Percentiles rank a stretch among this genome's conserved stretches.
Evolutionary conservation across 169 alveolate species (phyloP).

Genomic region (Babesia sp.): DNA sequence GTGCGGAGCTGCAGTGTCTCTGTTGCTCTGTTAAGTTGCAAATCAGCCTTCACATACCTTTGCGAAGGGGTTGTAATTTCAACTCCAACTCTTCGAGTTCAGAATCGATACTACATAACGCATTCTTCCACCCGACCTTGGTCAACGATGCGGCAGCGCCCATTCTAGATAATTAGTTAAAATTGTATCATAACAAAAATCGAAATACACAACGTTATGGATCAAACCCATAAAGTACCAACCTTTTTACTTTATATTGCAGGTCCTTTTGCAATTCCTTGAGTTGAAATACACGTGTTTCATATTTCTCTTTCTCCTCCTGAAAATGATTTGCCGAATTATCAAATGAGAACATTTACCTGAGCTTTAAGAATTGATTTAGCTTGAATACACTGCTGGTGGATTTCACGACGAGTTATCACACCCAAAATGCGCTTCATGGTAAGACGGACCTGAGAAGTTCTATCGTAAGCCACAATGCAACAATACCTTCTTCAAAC

Average conservation of each 20-base stretch:
- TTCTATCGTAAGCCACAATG: too few species aligned
- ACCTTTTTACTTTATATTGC: constrained; percentile 59
- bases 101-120: constrained; percentile 63
- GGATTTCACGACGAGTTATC: constrained; percentile 82
- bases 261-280: constrained; percentile 70
- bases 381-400: constrained; percentile 85
- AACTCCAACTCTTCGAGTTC: constrained; percentile 68
- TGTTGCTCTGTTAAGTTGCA: background rate
- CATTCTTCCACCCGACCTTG: constrained; percentile 66
- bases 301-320: constrained; percentile 80
- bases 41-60: constrained; percentile 34
- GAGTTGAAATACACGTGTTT: constrained; percentile 76
- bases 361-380: constrained; percentile 74
- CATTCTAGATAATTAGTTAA: constrained; percentile 47
- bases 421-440: constrained; percentile 85
- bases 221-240: background rate
- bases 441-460: constrained; percentile 71
- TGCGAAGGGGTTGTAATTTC: constrained; percentile 74
- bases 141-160: constrained; percentile 65
- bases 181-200: constrained; percentile 2
- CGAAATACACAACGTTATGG: background rate
- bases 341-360: background rate
- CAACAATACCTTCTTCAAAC: constrained; percentile 77
- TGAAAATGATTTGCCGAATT: background rate
- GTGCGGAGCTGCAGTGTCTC: constrained; percentile 74